phyloP scores from a whole-genome alignment of 129 eudicot species.

The Oenanthe sinensis region DNA sequence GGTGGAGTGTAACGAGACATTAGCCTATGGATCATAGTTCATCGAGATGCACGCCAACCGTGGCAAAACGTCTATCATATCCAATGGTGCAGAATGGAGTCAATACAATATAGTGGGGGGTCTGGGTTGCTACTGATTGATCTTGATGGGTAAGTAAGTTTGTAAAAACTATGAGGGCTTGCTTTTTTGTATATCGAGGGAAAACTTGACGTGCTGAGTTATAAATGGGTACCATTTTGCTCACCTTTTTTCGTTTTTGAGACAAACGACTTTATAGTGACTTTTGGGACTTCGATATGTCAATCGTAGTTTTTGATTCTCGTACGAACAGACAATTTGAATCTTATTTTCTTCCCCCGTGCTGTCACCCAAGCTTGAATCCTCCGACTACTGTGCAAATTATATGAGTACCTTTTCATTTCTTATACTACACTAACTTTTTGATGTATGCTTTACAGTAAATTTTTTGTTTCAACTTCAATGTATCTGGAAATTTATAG shows the following conservation, averaged over 20 bases:
- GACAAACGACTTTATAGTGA: neutral
- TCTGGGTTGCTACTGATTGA: slow-evolving; percentile 2
- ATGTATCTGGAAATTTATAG: neutral
- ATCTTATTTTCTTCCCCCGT: neutral
- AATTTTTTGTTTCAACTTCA: neutral
- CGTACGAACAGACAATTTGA: slow-evolving; percentile 1
- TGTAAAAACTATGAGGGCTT: neutral
- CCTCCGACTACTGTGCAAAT: neutral
- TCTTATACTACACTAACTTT: neutral
- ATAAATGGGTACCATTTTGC: neutral
- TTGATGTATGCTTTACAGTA: too few relatives aligned
- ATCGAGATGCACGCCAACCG: slow-evolving; percentile 8
- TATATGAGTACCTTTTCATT: neutral
- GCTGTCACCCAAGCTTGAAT: neutral
- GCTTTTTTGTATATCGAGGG: neutral
- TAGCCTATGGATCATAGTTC: neutral
- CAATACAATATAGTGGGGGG: slow-evolving; percentile 1
- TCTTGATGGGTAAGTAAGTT: neutral
- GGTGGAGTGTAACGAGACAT: slow-evolving; percentile 17
- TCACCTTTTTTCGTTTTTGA: neutral
- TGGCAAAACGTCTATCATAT: slow-evolving; percentile 13
- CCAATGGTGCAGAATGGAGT: slow-evolving; percentile 25
- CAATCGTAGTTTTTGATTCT: neutral
- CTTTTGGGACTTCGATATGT: neutral
- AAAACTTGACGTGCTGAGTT: neutral